Conservation (phyloP, 164 flowering plant species). For the Akebia trifoliata region DNA sequence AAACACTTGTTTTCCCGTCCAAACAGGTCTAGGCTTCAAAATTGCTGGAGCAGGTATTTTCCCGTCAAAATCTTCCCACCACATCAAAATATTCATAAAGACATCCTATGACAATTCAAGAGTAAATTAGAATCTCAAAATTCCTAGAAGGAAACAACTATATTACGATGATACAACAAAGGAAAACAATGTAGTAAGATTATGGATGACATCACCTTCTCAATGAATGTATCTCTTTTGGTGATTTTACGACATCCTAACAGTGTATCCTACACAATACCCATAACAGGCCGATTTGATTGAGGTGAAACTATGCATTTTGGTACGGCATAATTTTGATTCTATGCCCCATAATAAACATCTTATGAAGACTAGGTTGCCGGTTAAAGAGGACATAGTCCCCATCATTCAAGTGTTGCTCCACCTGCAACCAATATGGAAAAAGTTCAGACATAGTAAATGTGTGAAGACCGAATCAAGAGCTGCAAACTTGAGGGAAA, state of each 20-base stretch:
- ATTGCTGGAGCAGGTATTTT: constrained; percentile 94
- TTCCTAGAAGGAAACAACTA: background rate
- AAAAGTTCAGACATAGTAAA: background rate
- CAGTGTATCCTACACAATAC: constrained; percentile 97
- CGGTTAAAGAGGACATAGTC: constrained; percentile 94
- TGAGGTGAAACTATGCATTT: constrained; percentile 99
- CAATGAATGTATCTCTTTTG: constrained; percentile 93
- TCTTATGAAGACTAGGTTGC: constrained; percentile 97
- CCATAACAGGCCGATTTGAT: constrained; percentile 96
- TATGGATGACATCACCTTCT: constrained; percentile 51
- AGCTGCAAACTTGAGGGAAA: background rate
- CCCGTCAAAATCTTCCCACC: constrained; percentile 99
- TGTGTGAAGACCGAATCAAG: background rate
- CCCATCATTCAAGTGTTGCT: constrained; percentile 92
- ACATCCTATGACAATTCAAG: constrained; percentile 64
- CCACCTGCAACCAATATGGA: constrained; percentile 57
- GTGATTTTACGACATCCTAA: constrained; percentile 95
- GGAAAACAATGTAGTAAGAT: background rate
- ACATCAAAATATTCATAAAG: constrained; percentile 95
- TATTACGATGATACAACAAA: background rate
- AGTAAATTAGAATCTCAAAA: background rate
- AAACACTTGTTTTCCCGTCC: constrained; percentile 99
- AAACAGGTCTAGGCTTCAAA: constrained; percentile 90
- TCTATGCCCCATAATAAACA: constrained; percentile 99
- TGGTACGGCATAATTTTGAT: constrained; percentile 99